Percentiles rank a stretch among this genome's conserved stretches.
phyloP scores from a whole-genome alignment of 352 stramenopile genomes.

The Globisporangium mamillatum region DNA sequence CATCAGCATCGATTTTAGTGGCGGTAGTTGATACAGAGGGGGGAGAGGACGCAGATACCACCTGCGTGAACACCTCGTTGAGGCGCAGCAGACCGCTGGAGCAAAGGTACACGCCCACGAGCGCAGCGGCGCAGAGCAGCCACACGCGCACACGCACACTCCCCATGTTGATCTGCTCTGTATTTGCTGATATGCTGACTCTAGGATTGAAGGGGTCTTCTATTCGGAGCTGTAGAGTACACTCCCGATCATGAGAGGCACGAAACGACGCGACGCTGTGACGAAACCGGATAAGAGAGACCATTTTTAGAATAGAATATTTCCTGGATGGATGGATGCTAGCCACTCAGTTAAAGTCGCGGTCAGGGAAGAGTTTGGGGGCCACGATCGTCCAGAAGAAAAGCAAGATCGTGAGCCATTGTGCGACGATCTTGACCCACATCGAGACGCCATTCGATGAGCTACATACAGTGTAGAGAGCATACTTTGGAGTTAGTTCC shows the following conservation, averaged over 20 bases:
- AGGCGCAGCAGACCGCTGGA: conserved; percentile 56
- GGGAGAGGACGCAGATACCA: not conserved
- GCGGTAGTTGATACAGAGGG: not conserved
- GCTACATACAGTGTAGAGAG: conserved; percentile 1
- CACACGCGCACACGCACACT: conserved; percentile 5
- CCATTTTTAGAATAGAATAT: not conserved
- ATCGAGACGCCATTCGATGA: conserved; percentile 83
- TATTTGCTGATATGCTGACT: not conserved
- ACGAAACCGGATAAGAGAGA: not conserved
- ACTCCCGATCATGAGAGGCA: not conserved
- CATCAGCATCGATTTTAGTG: not conserved
- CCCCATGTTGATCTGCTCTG: not conserved
- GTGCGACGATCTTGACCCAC: conserved; percentile 94
- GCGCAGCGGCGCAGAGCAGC: conserved; percentile 38
- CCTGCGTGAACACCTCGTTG: conserved; percentile 49
- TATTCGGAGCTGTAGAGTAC: not conserved
- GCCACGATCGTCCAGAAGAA: conserved; percentile 95
- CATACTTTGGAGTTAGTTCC: not conserved
- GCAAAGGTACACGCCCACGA: conserved; percentile 43
- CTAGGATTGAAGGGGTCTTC: not conserved
- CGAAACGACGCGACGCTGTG: not conserved
- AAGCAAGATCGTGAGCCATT: conserved; percentile 92
- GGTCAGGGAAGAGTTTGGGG: conserved; percentile 91
- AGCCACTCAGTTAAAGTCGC: conserved; percentile 77
- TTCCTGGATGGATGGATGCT: not conserved